Percentiles rank a stretch among this genome's conserved stretches.
Evolutionary conservation across 768 basidiomycete genomes (phyloP).

Genomic region (Lentinula aciculospora): DNA sequence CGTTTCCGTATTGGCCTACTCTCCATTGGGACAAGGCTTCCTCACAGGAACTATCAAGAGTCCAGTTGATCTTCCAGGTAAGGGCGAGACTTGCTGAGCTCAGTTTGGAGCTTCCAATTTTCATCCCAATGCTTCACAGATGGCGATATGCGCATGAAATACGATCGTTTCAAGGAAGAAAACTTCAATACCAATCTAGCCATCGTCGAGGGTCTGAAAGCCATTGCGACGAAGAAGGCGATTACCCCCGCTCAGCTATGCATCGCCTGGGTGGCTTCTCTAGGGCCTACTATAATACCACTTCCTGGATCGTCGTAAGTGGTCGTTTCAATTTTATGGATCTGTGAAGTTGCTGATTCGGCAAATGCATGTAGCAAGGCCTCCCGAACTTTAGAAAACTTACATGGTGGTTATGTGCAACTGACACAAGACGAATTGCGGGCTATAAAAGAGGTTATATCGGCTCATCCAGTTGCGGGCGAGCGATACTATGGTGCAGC

Average conservation of each 20-base stretch:
- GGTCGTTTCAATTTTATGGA: no score
- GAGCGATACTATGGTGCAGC: not conserved
- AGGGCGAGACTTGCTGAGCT: no score
- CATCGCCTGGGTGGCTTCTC: slow-evolving; percentile 36
- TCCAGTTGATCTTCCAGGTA: slow-evolving; percentile 26
- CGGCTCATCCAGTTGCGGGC: not conserved
- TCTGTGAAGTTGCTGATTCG: no score
- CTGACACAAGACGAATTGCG: not conserved
- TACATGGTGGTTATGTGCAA: slow-evolving; percentile 27
- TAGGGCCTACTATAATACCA: slow-evolving; percentile 39
- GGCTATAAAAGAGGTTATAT: not conserved
- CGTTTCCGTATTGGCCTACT: slow-evolving; percentile 53
- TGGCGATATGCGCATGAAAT: slow-evolving; percentile 30
- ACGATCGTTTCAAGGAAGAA: slow-evolving; percentile 42
- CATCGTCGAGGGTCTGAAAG: slow-evolving; percentile 35
- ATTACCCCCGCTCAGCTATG: slow-evolving; percentile 36
- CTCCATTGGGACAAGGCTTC: slow-evolving; percentile 50
- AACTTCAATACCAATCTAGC: slow-evolving; percentile 36
- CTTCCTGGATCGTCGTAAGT: slow-evolving; percentile 35
- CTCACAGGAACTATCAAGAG: slow-evolving; percentile 45
- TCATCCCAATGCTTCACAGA: slow-evolving; percentile 17
- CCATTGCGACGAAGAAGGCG: slow-evolving; percentile 34
- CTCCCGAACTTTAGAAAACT: slow-evolving; percentile 37
- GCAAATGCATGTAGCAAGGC: no score
- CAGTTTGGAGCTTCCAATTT: no score